A percentile compares a stretch with the other conserved stretches of the same genome.
These are phyloP conservation scores for Sistotremastrum niveocremeum DNA, from an alignment of 768 basidiomycete genomes.

Conservation along the genomic window DNA sequence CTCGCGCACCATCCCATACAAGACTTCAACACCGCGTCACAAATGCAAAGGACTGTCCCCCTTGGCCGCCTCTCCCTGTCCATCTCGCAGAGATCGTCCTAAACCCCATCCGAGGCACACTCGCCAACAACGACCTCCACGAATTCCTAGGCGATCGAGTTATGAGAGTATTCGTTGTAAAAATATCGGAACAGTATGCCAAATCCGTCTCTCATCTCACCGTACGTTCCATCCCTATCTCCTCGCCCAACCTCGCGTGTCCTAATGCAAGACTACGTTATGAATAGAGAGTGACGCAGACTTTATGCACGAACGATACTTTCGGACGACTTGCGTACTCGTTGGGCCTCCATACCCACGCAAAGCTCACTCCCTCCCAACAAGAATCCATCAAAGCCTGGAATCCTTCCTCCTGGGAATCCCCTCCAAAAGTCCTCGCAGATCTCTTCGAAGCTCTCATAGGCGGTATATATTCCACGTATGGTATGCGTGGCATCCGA, in stretches of 20 bases:
- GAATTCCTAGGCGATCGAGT: conserved; percentile 22
- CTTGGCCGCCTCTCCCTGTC: too few relatives aligned
- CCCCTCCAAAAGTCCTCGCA: conserved; percentile 19
- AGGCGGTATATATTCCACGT: conserved; percentile 18
- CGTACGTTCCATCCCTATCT: too few relatives aligned
- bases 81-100: too few relatives aligned
- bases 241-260: too few relatives aligned
- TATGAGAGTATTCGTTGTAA: conserved; percentile 8
- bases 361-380: conserved; percentile 12
- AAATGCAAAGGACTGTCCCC: too few relatives aligned
- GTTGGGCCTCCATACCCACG: conserved; percentile 14
- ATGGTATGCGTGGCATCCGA: conserved; percentile 14
- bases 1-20: too few relatives aligned
- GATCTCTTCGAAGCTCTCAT: conserved; percentile 21
- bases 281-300: conserved; percentile 1
- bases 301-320: conserved; percentile 19
- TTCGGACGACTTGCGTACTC: conserved; percentile 19
- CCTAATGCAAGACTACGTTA: too few relatives aligned
- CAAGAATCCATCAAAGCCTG: conserved; percentile 9
- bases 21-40: too few relatives aligned
- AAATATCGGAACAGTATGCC: too few relatives aligned
- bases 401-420: conserved; percentile 6
- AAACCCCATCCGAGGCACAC: too few relatives aligned
- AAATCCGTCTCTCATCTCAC: too few relatives aligned
- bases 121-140: conserved; percentile 18